A percentile compares a stretch with the other conserved stretches of the same genome.
Conservation (phyloP, 2,329 filamentous ascomycete species). For the Bimuria novae-zelandiae region DNA sequence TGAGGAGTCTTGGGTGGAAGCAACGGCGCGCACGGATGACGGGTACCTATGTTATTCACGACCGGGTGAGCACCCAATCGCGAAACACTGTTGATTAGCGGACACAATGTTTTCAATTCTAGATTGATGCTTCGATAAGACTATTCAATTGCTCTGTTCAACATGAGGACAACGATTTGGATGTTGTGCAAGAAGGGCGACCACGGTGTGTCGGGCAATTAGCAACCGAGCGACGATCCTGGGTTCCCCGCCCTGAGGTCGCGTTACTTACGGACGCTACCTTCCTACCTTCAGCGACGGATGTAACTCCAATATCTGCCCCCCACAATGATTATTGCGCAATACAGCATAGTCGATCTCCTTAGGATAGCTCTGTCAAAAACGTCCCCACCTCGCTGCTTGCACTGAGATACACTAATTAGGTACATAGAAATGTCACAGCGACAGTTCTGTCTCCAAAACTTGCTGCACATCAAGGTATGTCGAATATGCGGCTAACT, state of each 20-base stretch:
- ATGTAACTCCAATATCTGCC: slow-evolving; percentile 3
- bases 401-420: not conserved
- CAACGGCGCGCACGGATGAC: no score
- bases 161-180: no score
- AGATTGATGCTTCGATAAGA: no score
- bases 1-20: not conserved
- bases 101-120: no score
- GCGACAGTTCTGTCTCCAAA: no score
- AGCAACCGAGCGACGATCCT: slow-evolving; percentile 1
- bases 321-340: not conserved
- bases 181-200: no score
- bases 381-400: not conserved
- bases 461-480: not conserved
- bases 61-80: no score
- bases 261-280: not conserved
- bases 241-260: slow-evolving; percentile 2
- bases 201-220: not conserved
- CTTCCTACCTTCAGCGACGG: not conserved
- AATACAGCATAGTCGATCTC: not conserved
- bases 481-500: not conserved
- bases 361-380: not conserved
- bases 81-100: no score
- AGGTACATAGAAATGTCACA: not conserved
- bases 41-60: no score
- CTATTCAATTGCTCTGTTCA: no score